Evolutionary conservation across 371 early-diverging fungal species (phyloP).

Genomic region (Mucor sp.): DNA sequence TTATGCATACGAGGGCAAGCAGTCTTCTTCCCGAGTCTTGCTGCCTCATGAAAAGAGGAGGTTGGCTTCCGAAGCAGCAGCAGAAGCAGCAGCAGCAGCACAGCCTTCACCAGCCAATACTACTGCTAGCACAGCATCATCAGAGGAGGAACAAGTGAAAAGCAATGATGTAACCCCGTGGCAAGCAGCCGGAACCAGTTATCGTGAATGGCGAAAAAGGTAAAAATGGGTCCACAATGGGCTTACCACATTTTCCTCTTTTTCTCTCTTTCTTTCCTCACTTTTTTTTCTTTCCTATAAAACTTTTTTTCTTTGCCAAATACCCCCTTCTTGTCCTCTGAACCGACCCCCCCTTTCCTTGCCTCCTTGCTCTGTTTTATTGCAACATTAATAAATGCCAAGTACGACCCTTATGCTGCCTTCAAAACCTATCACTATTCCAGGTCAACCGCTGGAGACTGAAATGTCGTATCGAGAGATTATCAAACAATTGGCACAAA

Average conservation of each 20-base stretch:
- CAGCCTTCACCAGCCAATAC: background rate
- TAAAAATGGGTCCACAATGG: slow-evolving; percentile 5
- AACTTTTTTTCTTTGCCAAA: background rate
- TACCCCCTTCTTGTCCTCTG: background rate
- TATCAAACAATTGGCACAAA: slow-evolving; percentile 45
- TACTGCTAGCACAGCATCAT: background rate
- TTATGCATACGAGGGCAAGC: slow-evolving; percentile 1
- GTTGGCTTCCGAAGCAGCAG: background rate
- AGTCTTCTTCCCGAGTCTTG: background rate
- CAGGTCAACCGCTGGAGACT: slow-evolving; percentile 22
- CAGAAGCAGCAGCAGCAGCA: background rate
- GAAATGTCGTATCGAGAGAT: slow-evolving; percentile 54
- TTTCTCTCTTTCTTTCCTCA: slow-evolving; percentile 3
- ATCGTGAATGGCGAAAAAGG: slow-evolving; percentile 23
- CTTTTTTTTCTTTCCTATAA: slow-evolving; percentile 4
- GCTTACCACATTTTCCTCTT: background rate
- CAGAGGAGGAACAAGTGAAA: background rate
- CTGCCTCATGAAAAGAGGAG: slow-evolving; percentile 15
- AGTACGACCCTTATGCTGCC: slow-evolving; percentile 27
- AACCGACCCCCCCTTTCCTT: background rate
- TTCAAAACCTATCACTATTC: slow-evolving; percentile 35
- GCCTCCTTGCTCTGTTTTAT: slow-evolving; percentile 6
- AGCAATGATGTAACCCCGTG: slow-evolving; percentile 14
- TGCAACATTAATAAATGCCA: background rate
- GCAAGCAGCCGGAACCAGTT: slow-evolving; percentile 18